Percentiles rank a stretch among this genome's conserved stretches.
These are phyloP conservation scores for Citrullus mucosospermus DNA, from an alignment of 306 rosid species.

Conservation along the genomic window DNA sequence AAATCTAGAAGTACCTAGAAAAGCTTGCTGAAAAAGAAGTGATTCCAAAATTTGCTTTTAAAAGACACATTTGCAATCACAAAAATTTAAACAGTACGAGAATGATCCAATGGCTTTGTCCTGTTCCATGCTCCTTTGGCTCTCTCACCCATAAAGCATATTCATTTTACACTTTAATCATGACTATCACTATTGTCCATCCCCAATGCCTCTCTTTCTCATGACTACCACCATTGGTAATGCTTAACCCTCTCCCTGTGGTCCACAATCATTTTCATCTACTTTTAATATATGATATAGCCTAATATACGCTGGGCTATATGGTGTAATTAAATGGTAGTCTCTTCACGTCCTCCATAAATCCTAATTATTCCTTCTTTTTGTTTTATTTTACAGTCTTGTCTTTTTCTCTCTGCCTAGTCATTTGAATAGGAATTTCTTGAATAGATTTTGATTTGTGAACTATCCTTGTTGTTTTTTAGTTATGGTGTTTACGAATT, in stretches of 20 bases:
- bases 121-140: not conserved
- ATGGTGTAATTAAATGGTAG: not conserved
- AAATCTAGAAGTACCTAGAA: not conserved
- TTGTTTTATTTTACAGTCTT: not conserved
- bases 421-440: too few relatives aligned
- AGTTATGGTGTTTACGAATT: too few relatives aligned
- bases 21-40: not conserved
- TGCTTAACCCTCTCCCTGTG: not conserved
- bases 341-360: not conserved
- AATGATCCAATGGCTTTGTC: not conserved
- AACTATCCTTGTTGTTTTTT: too few relatives aligned
- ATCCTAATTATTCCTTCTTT: not conserved
- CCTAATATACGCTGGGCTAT: not conserved
- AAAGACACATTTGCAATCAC: not conserved
- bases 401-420: too few relatives aligned
- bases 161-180: not conserved
- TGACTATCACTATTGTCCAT: not conserved
- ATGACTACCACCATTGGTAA: not conserved
- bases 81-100: not conserved
- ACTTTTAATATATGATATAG: not conserved
- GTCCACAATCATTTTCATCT: not conserved
- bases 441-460: not conserved
- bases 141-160: slow-evolving; percentile 1
- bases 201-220: not conserved
- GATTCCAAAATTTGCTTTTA: not conserved